Conservation (phyloP, 306 rosid species). For the Malus sieversii region DNA sequence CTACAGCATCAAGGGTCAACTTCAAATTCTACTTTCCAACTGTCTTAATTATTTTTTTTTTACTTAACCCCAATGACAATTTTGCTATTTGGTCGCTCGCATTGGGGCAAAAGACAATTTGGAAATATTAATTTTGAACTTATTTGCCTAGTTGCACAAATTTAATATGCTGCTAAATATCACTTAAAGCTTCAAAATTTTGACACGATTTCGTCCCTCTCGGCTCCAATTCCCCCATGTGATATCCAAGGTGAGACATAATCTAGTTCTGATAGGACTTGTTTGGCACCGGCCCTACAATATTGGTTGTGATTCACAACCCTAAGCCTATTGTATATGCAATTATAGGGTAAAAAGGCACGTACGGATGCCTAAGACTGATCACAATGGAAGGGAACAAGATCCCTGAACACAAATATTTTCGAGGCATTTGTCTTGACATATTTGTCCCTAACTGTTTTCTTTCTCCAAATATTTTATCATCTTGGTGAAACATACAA, state of each 20-base stretch:
- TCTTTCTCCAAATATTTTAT: slow-evolving; percentile 34
- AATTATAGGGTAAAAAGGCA: slow-evolving; percentile 21
- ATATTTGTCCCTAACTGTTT: slow-evolving; percentile 64
- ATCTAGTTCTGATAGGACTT: slow-evolving; percentile 29
- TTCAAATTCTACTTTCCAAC: slow-evolving; percentile 25
- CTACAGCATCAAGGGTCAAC: not conserved
- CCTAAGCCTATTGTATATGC: slow-evolving; percentile 4
- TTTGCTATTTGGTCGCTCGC: slow-evolving; percentile 30
- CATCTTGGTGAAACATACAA: slow-evolving; percentile 26
- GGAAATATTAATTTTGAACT: slow-evolving; percentile 32
- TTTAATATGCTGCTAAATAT: not conserved
- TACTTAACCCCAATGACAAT: slow-evolving; percentile 25
- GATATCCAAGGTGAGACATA: slow-evolving; percentile 44
- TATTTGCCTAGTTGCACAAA: slow-evolving; percentile 41
- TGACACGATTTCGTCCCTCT: slow-evolving; percentile 15
- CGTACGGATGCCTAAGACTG: slow-evolving; percentile 30
- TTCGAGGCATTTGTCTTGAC: slow-evolving; percentile 43
- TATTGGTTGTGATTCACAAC: slow-evolving; percentile 42
- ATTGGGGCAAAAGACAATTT: slow-evolving; percentile 30
- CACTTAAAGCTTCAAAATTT: not conserved
- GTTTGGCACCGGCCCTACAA: slow-evolving; percentile 63
- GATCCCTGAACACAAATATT: slow-evolving; percentile 42
- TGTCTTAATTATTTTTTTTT: slow-evolving; percentile 23
- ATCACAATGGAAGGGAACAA: slow-evolving; percentile 46
- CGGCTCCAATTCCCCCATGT: slow-evolving; percentile 29